phyloP scores from a whole-genome alignment of 345 rosid genomes.

The Pistacia integerrima region DNA sequence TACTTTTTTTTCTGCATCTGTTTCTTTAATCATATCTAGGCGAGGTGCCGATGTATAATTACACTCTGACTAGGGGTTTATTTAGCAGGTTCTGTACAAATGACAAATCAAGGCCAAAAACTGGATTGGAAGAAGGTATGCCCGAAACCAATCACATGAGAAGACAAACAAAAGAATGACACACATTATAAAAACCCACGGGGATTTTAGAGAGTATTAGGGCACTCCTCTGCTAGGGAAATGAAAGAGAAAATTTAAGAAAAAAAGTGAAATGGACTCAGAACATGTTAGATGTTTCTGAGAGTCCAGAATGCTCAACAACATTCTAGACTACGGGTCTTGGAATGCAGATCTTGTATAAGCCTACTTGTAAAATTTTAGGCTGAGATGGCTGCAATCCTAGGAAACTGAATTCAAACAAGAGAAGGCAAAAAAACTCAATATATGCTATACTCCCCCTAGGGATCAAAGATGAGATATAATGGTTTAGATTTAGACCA shows the following conservation, averaged over 20 bases:
- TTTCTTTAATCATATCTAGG: slow-evolving; percentile 46
- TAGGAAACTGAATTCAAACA: slow-evolving; percentile 31
- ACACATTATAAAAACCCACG: slow-evolving; percentile 44
- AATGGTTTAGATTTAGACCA: slow-evolving; percentile 22
- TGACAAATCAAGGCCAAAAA: slow-evolving; percentile 49
- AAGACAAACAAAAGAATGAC: slow-evolving; percentile 52
- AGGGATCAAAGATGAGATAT: slow-evolving; percentile 25
- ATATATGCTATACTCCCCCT: slow-evolving; percentile 25
- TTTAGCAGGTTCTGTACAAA: slow-evolving; percentile 62
- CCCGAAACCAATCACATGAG: slow-evolving; percentile 36
- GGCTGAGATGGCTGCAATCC: slow-evolving; percentile 83
- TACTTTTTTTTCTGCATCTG: slow-evolving; percentile 6
- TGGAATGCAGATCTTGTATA: slow-evolving; percentile 66
- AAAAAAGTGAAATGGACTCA: slow-evolving; percentile 21
- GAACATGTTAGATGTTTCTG: slow-evolving; percentile 51
- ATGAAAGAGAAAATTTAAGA: slow-evolving; percentile 18
- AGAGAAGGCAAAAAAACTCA: slow-evolving; percentile 25
- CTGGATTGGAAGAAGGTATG: slow-evolving; percentile 35
- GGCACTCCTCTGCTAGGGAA: slow-evolving; percentile 31
- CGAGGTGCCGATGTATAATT: slow-evolving; percentile 61
- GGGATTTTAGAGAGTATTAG: slow-evolving; percentile 35
- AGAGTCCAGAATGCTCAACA: slow-evolving; percentile 73
- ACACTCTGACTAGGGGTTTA: slow-evolving; percentile 51
- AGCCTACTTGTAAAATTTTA: slow-evolving; percentile 71
- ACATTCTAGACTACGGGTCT: slow-evolving; percentile 51